These are phyloP conservation scores for Hemileccinum impolitum DNA, from an alignment of 768 basidiomycete genomes.

Conservation along the genomic window DNA sequence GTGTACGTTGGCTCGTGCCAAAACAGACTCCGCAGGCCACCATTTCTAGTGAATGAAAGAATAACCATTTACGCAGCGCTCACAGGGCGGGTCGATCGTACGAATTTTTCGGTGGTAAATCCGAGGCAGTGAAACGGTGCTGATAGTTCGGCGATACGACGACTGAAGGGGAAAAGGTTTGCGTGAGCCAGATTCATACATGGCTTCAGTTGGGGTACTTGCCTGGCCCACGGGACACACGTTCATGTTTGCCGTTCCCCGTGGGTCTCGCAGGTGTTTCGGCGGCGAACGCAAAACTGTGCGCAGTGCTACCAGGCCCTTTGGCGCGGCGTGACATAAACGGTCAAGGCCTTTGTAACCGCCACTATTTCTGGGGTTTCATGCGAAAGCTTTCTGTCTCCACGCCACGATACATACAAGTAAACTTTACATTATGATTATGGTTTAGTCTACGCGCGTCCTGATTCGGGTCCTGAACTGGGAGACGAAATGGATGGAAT, in stretches of 20 bases:
- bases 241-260: conserved; percentile 2
- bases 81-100: conserved; percentile 17
- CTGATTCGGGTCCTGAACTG: conserved; percentile 18
- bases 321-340: background rate
- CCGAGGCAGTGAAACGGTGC: conserved; percentile 12
- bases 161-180: conserved; percentile 3
- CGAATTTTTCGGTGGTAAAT: conserved; percentile 18
- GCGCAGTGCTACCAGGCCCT: background rate
- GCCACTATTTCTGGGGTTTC: conserved; percentile 3
- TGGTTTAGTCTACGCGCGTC: conserved; percentile 10
- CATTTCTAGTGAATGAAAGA: background rate
- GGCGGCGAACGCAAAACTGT: background rate
- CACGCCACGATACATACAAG: conserved; percentile 21
- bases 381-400: conserved; percentile 9
- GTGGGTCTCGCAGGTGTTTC: conserved; percentile 3
- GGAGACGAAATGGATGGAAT: too few relatives aligned
- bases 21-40: background rate
- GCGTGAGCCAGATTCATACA: background rate
- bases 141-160: conserved; percentile 21
- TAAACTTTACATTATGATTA: conserved; percentile 27
- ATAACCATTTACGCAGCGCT: background rate
- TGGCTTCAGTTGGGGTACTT: background rate
- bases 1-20: background rate
- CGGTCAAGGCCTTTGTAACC: too few relatives aligned
- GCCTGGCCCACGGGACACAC: conserved; percentile 5